These are phyloP conservation scores for Hansenula sp. DNA, from an alignment of 1,139 yeast genomes.

Conservation along the genomic window DNA sequence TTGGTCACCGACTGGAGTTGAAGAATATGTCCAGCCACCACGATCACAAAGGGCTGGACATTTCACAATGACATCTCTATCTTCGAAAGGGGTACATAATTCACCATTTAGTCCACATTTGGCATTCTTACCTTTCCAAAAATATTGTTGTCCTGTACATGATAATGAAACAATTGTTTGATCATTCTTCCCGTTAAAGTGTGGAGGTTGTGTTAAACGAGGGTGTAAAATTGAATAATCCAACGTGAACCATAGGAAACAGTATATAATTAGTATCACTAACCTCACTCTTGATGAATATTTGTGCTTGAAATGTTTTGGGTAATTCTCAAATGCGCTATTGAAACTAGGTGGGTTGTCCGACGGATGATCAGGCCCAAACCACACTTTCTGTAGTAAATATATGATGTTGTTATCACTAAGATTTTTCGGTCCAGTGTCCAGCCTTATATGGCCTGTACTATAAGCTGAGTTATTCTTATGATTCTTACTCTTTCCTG, in stretches of 20 bases:
- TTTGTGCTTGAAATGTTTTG: slow-evolving; percentile 33
- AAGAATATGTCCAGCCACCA: slow-evolving; percentile 73
- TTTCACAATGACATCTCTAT: slow-evolving; percentile 53
- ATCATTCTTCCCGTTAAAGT: slow-evolving; percentile 16
- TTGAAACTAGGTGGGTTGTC: slow-evolving; percentile 45
- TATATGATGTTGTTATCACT: neutral
- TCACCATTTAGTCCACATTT: slow-evolving; percentile 73
- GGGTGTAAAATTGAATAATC: slow-evolving; percentile 22
- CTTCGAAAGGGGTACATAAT: slow-evolving; percentile 45
- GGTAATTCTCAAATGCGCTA: slow-evolving; percentile 37
- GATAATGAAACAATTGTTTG: slow-evolving; percentile 31
- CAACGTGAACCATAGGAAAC: slow-evolving; percentile 26
- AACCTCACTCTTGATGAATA: slow-evolving; percentile 29
- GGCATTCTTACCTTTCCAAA: slow-evolving; percentile 76
- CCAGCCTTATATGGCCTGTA: slow-evolving; percentile 1
- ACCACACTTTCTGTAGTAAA: slow-evolving; percentile 32
- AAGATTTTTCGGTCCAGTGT: neutral
- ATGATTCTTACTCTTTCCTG: neutral
- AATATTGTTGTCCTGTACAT: slow-evolving; percentile 38
- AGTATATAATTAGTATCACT: slow-evolving; percentile 34
- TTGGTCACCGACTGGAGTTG: slow-evolving; percentile 70
- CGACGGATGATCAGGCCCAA: slow-evolving; percentile 46
- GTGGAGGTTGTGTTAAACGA: slow-evolving; percentile 24
- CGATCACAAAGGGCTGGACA: slow-evolving; percentile 90
- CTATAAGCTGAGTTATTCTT: neutral